Conservation (phyloP, 352 stramenopile species). For the Pythium sp. region DNA sequence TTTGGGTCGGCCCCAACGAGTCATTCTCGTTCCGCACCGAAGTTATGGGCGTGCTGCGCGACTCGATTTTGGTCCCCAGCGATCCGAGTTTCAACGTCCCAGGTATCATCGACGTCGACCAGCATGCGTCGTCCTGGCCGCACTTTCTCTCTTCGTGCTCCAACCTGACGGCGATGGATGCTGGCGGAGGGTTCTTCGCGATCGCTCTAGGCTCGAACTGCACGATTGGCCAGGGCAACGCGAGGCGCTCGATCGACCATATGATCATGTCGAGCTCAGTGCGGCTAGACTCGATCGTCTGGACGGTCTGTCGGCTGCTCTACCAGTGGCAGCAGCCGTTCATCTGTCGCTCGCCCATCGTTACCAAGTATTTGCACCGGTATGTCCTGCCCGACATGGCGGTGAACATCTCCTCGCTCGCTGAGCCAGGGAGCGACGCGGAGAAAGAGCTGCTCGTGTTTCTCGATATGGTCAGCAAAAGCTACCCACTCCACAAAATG, state of each 20-base stretch:
- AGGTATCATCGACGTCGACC: not conserved
- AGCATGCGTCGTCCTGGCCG: conserved; percentile 19
- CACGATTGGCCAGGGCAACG: conserved; percentile 10
- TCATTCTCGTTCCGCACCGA: conserved; percentile 21
- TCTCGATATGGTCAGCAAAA: conserved; percentile 25
- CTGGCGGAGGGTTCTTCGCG: conserved; percentile 22
- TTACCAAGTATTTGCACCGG: conserved; percentile 19
- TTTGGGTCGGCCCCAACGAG: conserved; percentile 27
- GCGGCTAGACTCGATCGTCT: conserved; percentile 27
- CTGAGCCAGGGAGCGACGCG: conserved; percentile 11
- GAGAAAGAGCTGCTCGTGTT: conserved; percentile 23
- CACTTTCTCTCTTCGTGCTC: conserved; percentile 22
- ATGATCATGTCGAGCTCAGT: conserved; percentile 23
- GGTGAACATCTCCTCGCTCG: conserved; percentile 10
- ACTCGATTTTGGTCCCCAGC: conserved; percentile 8
- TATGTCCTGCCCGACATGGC: conserved; percentile 16
- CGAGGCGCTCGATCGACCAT: conserved; percentile 5
- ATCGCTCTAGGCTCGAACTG: conserved; percentile 21
- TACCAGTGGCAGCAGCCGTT: conserved; percentile 22
- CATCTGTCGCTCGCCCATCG: conserved; percentile 26
- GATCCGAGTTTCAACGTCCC: not conserved
- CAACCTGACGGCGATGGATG: conserved; percentile 18
- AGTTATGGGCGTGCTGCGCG: conserved; percentile 15
- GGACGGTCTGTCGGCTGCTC: conserved; percentile 24
- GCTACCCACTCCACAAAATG: conserved; percentile 21